Base-by-base conservation (phyloP, 2,329 filamentous ascomycete genomes). In the Pseudogymnoascus sp. region DNA sequence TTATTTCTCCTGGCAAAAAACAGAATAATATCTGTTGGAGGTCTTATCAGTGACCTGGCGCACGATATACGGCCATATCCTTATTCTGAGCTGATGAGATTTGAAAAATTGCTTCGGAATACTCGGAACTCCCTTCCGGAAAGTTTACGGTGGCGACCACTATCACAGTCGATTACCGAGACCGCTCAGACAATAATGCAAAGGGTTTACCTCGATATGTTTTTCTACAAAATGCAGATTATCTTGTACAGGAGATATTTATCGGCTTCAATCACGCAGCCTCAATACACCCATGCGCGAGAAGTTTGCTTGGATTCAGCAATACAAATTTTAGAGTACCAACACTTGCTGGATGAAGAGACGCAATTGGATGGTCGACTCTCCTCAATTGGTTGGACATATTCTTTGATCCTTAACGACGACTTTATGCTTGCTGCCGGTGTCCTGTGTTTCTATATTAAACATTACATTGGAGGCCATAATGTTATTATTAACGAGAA, bases 361-460 rank as follows among this genome's bases (percentile, higher is more conserved):
- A 77, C 74, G 2, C 76, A 78, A 62, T 81, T 82, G 0, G 82
- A 81, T 1, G 80, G 79, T 2, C 72, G 81, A 35, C 71, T 87
- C 9, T 75, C 75, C 61, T 72, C 76, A 22, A 76, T 79, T 36
- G 75, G 78, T 2, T 85, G 82, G 79, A 83, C 84, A 64, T 70
- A 84, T 18, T 80, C 78, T 4, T 81, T 80, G 1, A 71, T 86
- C 2, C 77, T 79, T n/a, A 77, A 82, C 59, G 80, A 84, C 58
- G 83, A 87, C 67, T 86, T 82, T 59, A 71, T 86, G 58, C 75
- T 86, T 2, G 82, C 82, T 0, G 78, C 80, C 60, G 82, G 83
- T 76, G 76, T 86, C 11, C 66, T 86, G 5, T 85, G 81, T 63
- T 72, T 86, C 36, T 36, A 39, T 14, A 38, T 39, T 58, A 39